Conservation (phyloP, 176 grass and related monocot genomes). For the Zoysia japonica region DNA sequence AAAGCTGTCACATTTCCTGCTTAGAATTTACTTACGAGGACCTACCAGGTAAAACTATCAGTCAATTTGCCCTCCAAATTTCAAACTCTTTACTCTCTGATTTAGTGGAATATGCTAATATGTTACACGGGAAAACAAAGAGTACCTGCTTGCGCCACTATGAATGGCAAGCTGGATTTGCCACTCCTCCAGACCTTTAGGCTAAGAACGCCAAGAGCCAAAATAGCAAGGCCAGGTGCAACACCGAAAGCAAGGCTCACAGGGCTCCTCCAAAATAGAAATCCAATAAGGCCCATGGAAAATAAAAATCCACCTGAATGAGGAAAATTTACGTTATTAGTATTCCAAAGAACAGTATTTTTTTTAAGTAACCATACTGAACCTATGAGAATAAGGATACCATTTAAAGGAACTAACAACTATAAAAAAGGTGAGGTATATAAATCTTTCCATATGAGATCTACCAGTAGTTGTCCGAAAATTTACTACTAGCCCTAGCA, state of each 20-base stretch:
- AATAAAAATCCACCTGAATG: conserved; percentile 71
- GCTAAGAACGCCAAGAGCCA: conserved; percentile 69
- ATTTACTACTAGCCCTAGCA: not conserved
- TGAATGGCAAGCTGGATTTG: conserved; percentile 77
- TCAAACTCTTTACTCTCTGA: not conserved
- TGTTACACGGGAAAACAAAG: conserved; percentile 12
- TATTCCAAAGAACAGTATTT: not conserved
- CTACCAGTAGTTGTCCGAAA: not conserved
- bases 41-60: not conserved
- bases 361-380: not conserved
- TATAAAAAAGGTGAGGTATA: conserved; percentile 2
- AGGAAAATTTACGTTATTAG: conserved; percentile 15
- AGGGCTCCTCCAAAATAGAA: conserved; percentile 76
- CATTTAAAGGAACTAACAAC: conserved; percentile 1
- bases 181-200: conserved; percentile 90
- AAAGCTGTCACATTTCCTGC: not conserved
- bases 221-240: conserved; percentile 72
- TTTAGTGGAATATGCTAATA: conserved; percentile 16
- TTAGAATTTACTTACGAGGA: not conserved
- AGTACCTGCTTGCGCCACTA: conserved; percentile 89
- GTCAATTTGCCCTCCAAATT: not conserved
- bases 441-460: conserved; percentile 13
- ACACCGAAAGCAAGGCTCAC: conserved; percentile 68
- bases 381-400: conserved; percentile 23
- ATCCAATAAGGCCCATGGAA: conserved; percentile 73